A percentile compares a stretch with the other conserved stretches of the same genome.
phyloP scores from a whole-genome alignment of 306 rosid genomes.

The Canavalia gladiata region DNA sequence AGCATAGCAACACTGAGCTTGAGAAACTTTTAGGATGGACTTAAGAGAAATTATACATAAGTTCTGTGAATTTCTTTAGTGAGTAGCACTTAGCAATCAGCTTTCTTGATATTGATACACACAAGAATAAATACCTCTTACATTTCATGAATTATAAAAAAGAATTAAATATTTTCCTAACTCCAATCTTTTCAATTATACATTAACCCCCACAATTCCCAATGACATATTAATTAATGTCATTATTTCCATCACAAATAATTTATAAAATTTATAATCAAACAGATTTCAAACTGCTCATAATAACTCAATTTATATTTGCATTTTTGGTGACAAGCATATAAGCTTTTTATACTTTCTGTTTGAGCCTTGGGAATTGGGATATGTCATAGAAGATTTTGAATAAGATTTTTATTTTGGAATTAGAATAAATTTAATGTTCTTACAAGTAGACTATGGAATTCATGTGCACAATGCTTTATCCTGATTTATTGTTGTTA shows the following conservation, averaged over 20 bases:
- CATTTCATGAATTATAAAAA: not conserved
- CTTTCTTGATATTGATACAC: conserved; percentile 1
- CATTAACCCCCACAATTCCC: not conserved
- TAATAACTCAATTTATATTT: not conserved
- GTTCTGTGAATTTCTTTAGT: not conserved
- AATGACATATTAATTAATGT: not conserved
- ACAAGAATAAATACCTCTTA: not conserved
- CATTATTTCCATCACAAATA: not conserved
- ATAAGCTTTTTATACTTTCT: not conserved
- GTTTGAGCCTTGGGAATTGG: not conserved
- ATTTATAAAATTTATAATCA: not conserved
- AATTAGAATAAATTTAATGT: conserved; percentile 6
- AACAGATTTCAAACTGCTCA: not conserved
- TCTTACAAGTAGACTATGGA: conserved; percentile 7
- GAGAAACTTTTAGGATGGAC: not conserved
- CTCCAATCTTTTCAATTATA: not conserved
- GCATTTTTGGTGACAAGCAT: not conserved
- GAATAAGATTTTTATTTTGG: conserved; percentile 16
- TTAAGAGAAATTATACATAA: not conserved
- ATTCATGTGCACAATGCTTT: conserved; percentile 12
- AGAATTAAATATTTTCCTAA: not conserved
- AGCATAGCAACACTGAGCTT: not conserved
- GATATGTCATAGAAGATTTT: not conserved
- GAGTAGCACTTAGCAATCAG: not conserved
- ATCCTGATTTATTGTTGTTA: conserved; percentile 38